phyloP scores from a whole-genome alignment of 108 stramenopile genomes.

The Seminavis robusta region DNA sequence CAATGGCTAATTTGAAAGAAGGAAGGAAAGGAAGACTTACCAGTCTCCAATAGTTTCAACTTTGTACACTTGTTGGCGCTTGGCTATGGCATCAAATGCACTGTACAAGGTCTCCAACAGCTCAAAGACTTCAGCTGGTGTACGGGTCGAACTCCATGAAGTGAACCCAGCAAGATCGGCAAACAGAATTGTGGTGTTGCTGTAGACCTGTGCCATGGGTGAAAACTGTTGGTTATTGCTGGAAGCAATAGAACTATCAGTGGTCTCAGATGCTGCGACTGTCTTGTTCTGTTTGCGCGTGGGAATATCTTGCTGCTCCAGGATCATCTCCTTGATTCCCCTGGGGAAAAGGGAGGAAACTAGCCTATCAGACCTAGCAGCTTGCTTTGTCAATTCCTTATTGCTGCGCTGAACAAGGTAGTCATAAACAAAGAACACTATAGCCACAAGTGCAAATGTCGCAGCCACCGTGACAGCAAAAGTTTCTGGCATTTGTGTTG shows the following conservation, averaged over 20 bases:
- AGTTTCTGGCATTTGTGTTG: slow-evolving; percentile 31
- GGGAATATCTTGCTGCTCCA: background rate
- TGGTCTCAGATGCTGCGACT: background rate
- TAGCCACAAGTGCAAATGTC: slow-evolving; percentile 36
- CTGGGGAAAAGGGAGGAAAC: slow-evolving; percentile 11
- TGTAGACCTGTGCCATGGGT: slow-evolving; percentile 46
- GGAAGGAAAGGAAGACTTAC: too few relatives aligned
- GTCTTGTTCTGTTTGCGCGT: background rate
- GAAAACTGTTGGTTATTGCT: background rate
- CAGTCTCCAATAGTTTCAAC: slow-evolving; percentile 58
- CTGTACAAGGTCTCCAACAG: slow-evolving; percentile 45
- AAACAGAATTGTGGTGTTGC: slow-evolving; percentile 48
- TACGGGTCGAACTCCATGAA: slow-evolving; percentile 22
- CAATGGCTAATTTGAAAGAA: too few relatives aligned
- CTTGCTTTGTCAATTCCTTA: background rate
- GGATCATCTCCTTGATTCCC: background rate
- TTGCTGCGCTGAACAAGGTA: slow-evolving; percentile 16
- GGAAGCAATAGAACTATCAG: too few relatives aligned
- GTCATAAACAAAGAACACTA: slow-evolving; percentile 35
- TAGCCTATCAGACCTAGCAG: slow-evolving; percentile 7
- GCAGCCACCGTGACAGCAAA: slow-evolving; percentile 36
- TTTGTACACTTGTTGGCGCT: slow-evolving; percentile 41
- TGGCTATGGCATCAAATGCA: slow-evolving; percentile 43
- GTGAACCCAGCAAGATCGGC: slow-evolving; percentile 49
- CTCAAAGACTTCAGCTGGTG: slow-evolving; percentile 43